A percentile compares a stretch with the other conserved stretches of the same genome.
phyloP scores from a whole-genome alignment of 2,329 filamentous ascomycete species.

The Fusarium nematophilum region DNA sequence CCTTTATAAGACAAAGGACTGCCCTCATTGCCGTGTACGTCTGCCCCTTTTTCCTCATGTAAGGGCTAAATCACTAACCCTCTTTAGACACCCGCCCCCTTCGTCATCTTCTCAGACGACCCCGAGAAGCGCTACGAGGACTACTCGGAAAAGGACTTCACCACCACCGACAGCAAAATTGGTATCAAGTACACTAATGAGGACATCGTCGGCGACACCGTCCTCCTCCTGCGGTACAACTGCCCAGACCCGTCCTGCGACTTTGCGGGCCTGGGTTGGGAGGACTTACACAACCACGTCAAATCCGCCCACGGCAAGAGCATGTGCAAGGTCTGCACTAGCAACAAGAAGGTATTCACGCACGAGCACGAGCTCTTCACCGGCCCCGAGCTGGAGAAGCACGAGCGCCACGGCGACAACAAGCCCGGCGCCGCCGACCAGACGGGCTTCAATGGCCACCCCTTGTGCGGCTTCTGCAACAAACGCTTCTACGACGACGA shows the following conservation, averaged over 20 bases:
- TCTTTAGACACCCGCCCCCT: constrained; percentile 73
- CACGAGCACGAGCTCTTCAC: constrained; percentile 97
- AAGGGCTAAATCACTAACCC: constrained; percentile 31
- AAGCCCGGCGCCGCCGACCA: constrained; percentile 90
- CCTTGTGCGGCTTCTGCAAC: constrained; percentile 91
- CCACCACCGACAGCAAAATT: constrained; percentile 82
- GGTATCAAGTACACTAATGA: constrained; percentile 92
- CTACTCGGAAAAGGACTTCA: constrained; percentile 79
- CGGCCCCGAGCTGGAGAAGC: constrained; percentile 80
- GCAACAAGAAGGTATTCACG: constrained; percentile 98
- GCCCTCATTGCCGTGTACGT: constrained; percentile 90
- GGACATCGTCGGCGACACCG: constrained; percentile 91
- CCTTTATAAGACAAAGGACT: constrained; percentile 95
- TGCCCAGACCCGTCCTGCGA: constrained; percentile 86
- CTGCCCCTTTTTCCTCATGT: background rate
- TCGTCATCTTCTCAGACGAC: constrained; percentile 93
- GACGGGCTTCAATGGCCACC: constrained; percentile 96
- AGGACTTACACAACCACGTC: constrained; percentile 77
- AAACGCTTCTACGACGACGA: constrained; percentile 96
- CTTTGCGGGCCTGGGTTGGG: constrained; percentile 78
- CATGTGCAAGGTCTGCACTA: constrained; percentile 90
- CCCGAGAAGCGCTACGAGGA: constrained; percentile 84
- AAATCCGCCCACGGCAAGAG: constrained; percentile 84
- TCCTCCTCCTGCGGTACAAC: constrained; percentile 90
- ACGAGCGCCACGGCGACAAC: constrained; percentile 92